These are phyloP conservation scores for Bondarzewia mesenterica DNA, from an alignment of 1,284 basidiomycete species.

Conservation along the genomic window DNA sequence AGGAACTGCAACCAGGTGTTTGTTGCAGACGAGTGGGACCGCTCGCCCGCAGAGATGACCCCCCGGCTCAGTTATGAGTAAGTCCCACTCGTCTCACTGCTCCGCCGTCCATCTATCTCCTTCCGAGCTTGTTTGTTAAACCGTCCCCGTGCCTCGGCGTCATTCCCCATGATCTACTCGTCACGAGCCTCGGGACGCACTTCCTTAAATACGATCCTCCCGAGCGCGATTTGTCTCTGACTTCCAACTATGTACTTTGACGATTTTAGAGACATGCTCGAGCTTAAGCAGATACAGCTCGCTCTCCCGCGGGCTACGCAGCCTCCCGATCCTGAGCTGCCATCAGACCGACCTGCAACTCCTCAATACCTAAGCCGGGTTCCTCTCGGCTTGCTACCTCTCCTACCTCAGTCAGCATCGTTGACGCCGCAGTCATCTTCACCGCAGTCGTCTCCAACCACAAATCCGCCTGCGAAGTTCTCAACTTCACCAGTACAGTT, in stretches of 20 bases:
- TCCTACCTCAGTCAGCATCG: not conserved
- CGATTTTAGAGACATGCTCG: slow-evolving; percentile 27
- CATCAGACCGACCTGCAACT: slow-evolving; percentile 3
- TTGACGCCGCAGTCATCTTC: not conserved
- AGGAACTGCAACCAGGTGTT: slow-evolving; percentile 16
- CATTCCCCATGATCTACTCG: not conserved
- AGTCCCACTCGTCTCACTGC: slow-evolving; percentile 8
- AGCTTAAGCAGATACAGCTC: slow-evolving; percentile 29
- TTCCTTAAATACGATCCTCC: not conserved
- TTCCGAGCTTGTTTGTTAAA: not conserved
- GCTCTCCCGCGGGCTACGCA: slow-evolving; percentile 24
- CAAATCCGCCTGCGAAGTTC: slow-evolving; percentile 4
- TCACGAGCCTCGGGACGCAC: not conserved
- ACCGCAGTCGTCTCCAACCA: not conserved
- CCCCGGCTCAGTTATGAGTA: slow-evolving; percentile 19
- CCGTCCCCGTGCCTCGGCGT: not conserved
- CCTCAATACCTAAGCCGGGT: slow-evolving; percentile 4
- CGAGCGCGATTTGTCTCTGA: not conserved
- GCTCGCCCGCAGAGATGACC: slow-evolving; percentile 20
- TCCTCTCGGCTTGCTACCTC: slow-evolving; percentile 2
- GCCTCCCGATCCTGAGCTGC: slow-evolving; percentile 12
- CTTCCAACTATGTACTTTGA: slow-evolving; percentile 10
- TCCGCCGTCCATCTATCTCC: not conserved
- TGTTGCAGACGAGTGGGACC: slow-evolving; percentile 23
- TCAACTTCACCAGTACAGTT: too few relatives aligned